Evolutionary conservation across 768 basidiomycete species (phyloP).

Genomic region (Mycena vulgaris): DNA sequence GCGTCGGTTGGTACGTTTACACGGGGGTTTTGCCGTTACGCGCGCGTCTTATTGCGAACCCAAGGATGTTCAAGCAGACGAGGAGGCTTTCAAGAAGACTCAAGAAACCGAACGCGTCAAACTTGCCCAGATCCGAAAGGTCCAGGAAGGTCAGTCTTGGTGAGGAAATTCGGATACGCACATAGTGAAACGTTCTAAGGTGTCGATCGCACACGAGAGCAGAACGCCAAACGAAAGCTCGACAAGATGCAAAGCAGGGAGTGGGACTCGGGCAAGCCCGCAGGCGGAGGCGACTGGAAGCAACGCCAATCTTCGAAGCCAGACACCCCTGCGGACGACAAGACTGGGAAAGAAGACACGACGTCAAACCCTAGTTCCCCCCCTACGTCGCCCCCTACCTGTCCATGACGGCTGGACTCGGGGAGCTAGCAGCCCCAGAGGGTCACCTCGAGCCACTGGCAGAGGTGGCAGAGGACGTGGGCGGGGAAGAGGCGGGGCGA

Average conservation of each 20-base stretch:
- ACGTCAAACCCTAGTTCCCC: constrained; percentile 18
- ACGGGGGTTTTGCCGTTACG: background rate
- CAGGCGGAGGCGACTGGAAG: constrained; percentile 48
- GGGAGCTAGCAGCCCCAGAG: constrained; percentile 49
- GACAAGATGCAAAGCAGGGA: constrained; percentile 85
- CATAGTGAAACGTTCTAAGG: constrained; percentile 39
- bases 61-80: constrained; percentile 87
- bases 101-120: constrained; percentile 76
- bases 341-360: constrained; percentile 23
- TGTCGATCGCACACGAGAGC: constrained; percentile 79
- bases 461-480: constrained; percentile 55
- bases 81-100: constrained; percentile 81
- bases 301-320: constrained; percentile 33
- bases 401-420: constrained; percentile 45
- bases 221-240: constrained; percentile 86
- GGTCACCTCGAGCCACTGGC: constrained; percentile 47
- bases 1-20: constrained; percentile 66
- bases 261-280: constrained; percentile 86
- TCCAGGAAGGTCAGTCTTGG: constrained; percentile 64
- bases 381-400: constrained; percentile 34
- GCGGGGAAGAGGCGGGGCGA: constrained; percentile 43
- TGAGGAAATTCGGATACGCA: background rate
- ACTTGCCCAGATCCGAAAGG: constrained; percentile 70
- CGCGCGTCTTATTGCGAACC: constrained; percentile 21
- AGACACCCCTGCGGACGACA: constrained; percentile 24